Evolutionary conservation across 2,329 filamentous ascomycete species (phyloP).

Genomic region (Nannizzia gypsea): DNA sequence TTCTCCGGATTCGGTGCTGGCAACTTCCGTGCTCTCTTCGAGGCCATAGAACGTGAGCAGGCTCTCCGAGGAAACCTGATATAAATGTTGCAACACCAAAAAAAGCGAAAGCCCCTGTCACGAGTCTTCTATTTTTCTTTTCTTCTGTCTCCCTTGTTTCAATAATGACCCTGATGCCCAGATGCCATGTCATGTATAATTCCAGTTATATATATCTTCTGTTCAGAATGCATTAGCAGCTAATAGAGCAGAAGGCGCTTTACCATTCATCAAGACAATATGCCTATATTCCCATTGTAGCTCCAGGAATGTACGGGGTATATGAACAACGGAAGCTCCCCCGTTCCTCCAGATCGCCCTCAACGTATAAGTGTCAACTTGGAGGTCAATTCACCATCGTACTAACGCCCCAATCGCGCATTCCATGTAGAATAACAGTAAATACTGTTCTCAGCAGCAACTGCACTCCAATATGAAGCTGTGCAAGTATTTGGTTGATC

Average conservation of each 20-base stretch:
- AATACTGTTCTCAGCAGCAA: too few species aligned
- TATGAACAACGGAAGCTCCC: too few species aligned
- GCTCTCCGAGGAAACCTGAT: conserved; percentile 67
- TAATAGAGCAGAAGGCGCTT: background rate
- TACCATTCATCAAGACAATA: background rate
- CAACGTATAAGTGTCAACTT: too few species aligned
- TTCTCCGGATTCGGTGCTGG: conserved; percentile 90
- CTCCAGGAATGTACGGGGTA: background rate
- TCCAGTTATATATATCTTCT: background rate
- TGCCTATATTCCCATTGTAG: background rate
- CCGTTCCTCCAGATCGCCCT: too few species aligned
- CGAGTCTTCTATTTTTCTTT: background rate
- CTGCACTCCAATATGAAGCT: too few species aligned
- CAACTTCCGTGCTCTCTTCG: conserved; percentile 90
- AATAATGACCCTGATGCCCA: conserved; percentile 6
- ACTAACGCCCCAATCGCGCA: too few species aligned
- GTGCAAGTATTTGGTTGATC: too few species aligned
- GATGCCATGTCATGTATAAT: conserved; percentile 4
- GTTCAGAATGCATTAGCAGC: background rate
- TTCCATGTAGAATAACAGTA: too few species aligned
- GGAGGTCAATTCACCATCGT: too few species aligned
- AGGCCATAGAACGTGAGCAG: conserved; percentile 91
- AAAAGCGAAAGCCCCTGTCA: background rate
- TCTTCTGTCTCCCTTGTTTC: background rate
- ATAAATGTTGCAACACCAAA: conserved; percentile 17